Evolutionary conservation across 495 filamentous ascomycete genomes (phyloP).

Genomic region (Penicillium flavigenum): DNA sequence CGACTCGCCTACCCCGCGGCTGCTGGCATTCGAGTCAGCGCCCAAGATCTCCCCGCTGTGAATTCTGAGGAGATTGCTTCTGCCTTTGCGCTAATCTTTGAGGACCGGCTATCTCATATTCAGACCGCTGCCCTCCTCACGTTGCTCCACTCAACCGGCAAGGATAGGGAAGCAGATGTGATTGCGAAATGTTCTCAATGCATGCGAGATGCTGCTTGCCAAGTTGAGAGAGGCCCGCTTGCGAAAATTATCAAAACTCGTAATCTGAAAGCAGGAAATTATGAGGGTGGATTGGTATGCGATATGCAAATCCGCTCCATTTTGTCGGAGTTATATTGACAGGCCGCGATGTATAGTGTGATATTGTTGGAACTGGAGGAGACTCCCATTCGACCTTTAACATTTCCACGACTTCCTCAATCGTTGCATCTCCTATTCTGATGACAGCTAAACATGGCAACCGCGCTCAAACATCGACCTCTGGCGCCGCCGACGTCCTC

Average conservation of each 20-base stretch:
- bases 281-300: constrained; percentile 67
- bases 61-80: constrained; percentile 78
- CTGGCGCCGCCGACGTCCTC: constrained; percentile 92
- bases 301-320: constrained; percentile 1
- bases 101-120: constrained; percentile 74
- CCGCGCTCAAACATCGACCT: constrained; percentile 90
- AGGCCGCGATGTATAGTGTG: constrained; percentile 57
- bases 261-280: constrained; percentile 63
- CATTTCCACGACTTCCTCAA: constrained; percentile 90
- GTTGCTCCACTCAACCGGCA: constrained; percentile 80
- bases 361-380: constrained; percentile 97
- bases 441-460: constrained; percentile 94
- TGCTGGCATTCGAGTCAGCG: constrained; percentile 53
- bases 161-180: constrained; percentile 76
- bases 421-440: constrained; percentile 80
- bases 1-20: constrained; percentile 69
- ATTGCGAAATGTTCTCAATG: constrained; percentile 68
- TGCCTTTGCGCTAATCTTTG: constrained; percentile 86
- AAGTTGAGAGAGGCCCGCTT: constrained; percentile 61
- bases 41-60: constrained; percentile 79
- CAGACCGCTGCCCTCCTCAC: constrained; percentile 85
- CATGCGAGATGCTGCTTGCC: constrained; percentile 68
- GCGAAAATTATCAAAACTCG: constrained; percentile 54
- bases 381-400: constrained; percentile 98
- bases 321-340: constrained; percentile 9